phyloP scores from a whole-genome alignment of 139 green algal species.

The Chlorella sp. region DNA sequence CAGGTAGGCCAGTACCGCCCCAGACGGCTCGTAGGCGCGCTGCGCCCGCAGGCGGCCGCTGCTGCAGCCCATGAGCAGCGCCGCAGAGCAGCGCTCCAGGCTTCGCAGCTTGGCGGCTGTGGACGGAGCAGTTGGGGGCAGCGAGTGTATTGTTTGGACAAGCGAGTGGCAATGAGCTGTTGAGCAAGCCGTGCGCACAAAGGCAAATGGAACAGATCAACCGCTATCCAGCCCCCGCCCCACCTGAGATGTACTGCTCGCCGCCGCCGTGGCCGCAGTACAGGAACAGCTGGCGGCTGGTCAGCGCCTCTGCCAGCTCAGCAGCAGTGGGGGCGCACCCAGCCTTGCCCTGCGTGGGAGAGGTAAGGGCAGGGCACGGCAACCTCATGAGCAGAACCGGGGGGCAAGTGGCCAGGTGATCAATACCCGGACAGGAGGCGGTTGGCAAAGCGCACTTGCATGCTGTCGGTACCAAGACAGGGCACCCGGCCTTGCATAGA shows the following conservation, averaged over 20 bases:
- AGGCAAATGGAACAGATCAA: too few species aligned
- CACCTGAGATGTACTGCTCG: slow-evolving; percentile 79
- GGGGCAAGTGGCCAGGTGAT: too few species aligned
- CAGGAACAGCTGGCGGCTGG: slow-evolving; percentile 79
- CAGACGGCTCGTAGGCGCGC: slow-evolving; percentile 73
- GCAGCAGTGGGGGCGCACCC: slow-evolving; percentile 47
- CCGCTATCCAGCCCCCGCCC: too few species aligned
- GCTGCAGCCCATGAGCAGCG: slow-evolving; percentile 94
- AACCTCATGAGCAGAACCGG: background rate
- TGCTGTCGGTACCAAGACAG: too few species aligned
- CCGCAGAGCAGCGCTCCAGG: slow-evolving; percentile 68
- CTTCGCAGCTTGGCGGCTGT: slow-evolving; percentile 61
- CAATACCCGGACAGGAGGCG: too few species aligned
- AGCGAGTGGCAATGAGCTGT: too few species aligned
- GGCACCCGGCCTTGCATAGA: too few species aligned
- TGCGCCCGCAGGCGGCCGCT: slow-evolving; percentile 73
- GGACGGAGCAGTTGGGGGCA: too few species aligned
- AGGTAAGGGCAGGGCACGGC: background rate
- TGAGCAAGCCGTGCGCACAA: too few species aligned
- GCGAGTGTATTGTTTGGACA: too few species aligned
- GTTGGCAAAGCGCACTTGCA: too few species aligned
- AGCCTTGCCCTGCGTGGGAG: slow-evolving; percentile 61
- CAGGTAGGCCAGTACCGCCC: slow-evolving; percentile 81
- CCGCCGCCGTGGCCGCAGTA: slow-evolving; percentile 94
- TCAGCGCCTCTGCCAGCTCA: slow-evolving; percentile 65